These are phyloP conservation scores for Secale cereale DNA, from an alignment of 176 grass and related monocot species.

Conservation along the genomic window DNA sequence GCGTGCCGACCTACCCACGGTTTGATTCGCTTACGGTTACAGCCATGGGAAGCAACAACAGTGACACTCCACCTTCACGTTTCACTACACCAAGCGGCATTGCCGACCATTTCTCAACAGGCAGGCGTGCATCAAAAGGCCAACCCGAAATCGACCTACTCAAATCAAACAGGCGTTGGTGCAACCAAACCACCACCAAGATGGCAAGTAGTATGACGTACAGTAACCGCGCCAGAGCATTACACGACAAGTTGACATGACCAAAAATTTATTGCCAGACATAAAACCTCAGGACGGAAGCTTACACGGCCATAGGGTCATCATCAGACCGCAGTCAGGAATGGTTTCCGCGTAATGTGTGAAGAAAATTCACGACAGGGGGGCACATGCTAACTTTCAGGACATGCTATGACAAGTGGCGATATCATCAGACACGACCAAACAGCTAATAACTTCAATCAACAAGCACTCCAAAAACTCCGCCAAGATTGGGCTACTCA, in stretches of 20 bases:
- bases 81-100: no score
- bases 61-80: no score
- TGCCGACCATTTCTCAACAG: no score
- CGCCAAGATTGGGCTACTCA: conserved; percentile 20
- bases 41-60: no score
- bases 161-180: no score
- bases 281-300: no score
- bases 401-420: conserved; percentile 23
- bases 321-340: conserved; percentile 24
- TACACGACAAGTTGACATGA: conserved; percentile 21
- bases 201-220: background rate
- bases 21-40: no score
- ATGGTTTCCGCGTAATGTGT: conserved; percentile 34
- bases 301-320: background rate
- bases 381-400: conserved; percentile 27
- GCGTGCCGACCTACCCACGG: no score
- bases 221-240: background rate
- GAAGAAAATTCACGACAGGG: conserved; percentile 22
- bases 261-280: conserved; percentile 35
- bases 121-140: no score
- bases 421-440: conserved; percentile 38
- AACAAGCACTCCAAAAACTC: conserved; percentile 49
- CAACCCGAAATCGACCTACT: no score
- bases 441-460: background rate
- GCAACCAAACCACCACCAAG: background rate